Evolutionary conservation across 192 early-diverging fungal species (phyloP).

Genomic region (Chytriomyces sp.): DNA sequence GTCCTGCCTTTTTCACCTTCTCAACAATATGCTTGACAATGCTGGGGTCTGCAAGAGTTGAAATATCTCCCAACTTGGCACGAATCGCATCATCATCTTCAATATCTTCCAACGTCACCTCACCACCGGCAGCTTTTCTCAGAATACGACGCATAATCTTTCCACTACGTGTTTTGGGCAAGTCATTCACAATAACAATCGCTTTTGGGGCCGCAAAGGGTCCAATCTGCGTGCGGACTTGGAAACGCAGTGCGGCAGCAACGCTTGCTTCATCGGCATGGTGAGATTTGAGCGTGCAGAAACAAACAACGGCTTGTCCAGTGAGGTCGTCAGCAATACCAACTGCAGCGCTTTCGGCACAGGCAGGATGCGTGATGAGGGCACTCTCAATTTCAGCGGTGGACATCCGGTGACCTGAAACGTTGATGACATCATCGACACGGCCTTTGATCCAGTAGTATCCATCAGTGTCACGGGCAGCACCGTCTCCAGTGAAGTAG

Average conservation of each 20-base stretch:
- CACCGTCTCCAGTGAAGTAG: slow-evolving; percentile 98
- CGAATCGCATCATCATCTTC: slow-evolving; percentile 45
- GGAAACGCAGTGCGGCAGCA: slow-evolving; percentile 67
- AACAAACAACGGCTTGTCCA: slow-evolving; percentile 88
- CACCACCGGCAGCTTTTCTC: slow-evolving; percentile 88
- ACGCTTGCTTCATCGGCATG: slow-evolving; percentile 51
- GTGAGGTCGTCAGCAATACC: slow-evolving; percentile 89
- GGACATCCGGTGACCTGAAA: slow-evolving; percentile 90
- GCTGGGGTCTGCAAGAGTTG: slow-evolving; percentile 82
- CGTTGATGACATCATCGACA: slow-evolving; percentile 91
- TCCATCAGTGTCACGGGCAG: slow-evolving; percentile 86
- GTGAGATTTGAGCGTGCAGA: slow-evolving; percentile 78
- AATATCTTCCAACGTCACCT: slow-evolving; percentile 56
- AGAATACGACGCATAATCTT: slow-evolving; percentile 97
- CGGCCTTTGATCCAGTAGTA: slow-evolving; percentile 97
- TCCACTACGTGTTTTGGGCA: slow-evolving; percentile 95
- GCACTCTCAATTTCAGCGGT: slow-evolving; percentile 96
- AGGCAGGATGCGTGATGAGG: slow-evolving; percentile 73
- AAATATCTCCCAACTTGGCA: slow-evolving; percentile 85
- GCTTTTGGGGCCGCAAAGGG: slow-evolving; percentile 90
- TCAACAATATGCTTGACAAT: slow-evolving; percentile 63
- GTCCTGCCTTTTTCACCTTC: slow-evolving; percentile 32
- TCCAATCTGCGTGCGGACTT: slow-evolving; percentile 88
- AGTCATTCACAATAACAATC: slow-evolving; percentile 82
- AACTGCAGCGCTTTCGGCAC: slow-evolving; percentile 90